phyloP scores from a whole-genome alignment of 2,329 filamentous ascomycete species.

The Trichoderma sp. region DNA sequence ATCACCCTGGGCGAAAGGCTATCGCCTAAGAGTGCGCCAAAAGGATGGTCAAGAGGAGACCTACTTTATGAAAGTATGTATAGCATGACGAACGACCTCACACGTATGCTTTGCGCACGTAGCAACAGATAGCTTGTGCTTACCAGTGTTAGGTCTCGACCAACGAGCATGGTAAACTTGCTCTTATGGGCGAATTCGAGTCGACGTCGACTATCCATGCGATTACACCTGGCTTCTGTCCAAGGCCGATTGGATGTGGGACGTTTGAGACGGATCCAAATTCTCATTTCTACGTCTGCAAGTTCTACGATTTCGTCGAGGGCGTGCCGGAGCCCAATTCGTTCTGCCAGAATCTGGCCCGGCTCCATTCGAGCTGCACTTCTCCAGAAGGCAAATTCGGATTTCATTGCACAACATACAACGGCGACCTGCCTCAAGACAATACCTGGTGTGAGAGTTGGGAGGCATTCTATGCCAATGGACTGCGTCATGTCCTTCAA shows the following conservation, averaged over 20 bases:
- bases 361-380: conserved; percentile 5
- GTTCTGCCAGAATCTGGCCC: conserved; percentile 5
- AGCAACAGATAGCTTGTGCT: background rate
- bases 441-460: conserved; percentile 43
- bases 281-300: conserved; percentile 18
- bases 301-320: conserved; percentile 10
- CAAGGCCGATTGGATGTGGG: conserved; percentile 6
- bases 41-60: background rate
- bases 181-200: conserved; percentile 21
- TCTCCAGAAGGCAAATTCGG: conserved; percentile 44
- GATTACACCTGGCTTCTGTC: conserved; percentile 1
- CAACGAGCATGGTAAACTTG: conserved; percentile 17
- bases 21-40: conserved; percentile 1
- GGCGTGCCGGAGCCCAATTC: conserved; percentile 15
- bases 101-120: no score
- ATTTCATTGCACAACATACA: conserved; percentile 41
- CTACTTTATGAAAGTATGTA: conserved; percentile 23
- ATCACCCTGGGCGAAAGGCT: conserved; percentile 13
- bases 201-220: conserved; percentile 10
- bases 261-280: background rate
- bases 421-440: conserved; percentile 38
- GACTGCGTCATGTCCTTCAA: conserved; percentile 39
- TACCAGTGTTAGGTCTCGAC: background rate
- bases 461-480: conserved; percentile 43
- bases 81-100: no score